These are phyloP conservation scores for Aureobasidium subglaciale DNA, from an alignment of 2,329 filamentous ascomycete species.

Conservation along the genomic window DNA sequence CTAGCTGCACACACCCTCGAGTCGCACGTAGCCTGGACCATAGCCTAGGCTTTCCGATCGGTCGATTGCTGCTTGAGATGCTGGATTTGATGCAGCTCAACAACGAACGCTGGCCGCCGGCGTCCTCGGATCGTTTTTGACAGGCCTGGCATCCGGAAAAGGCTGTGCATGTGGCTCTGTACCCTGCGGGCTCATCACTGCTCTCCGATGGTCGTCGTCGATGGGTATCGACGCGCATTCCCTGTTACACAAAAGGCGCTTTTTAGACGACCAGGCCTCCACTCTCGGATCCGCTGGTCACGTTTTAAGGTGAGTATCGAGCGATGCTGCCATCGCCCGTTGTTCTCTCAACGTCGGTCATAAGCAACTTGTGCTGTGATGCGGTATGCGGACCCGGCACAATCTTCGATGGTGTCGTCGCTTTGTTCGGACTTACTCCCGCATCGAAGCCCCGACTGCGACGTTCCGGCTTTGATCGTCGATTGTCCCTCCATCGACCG, in stretches of 20 bases:
- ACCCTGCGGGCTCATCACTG: background rate
- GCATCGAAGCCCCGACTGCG: background rate
- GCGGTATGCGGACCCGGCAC: background rate
- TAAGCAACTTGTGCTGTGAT: background rate
- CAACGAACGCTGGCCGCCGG: background rate
- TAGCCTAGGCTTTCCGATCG: background rate
- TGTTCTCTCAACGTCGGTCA: background rate
- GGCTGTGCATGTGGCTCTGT: background rate
- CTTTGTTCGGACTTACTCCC: background rate
- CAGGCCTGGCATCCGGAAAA: background rate
- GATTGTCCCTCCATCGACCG: background rate
- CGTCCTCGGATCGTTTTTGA: conserved; percentile 4
- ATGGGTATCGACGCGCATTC: background rate
- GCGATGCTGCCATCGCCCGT: background rate
- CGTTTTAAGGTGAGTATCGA: background rate
- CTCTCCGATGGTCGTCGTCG: background rate
- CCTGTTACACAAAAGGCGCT: background rate
- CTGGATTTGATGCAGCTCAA: background rate
- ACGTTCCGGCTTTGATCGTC: background rate
- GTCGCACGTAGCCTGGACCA: background rate
- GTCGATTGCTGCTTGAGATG: background rate
- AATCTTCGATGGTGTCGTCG: background rate
- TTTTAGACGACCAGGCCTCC: background rate
- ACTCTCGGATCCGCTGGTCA: background rate
- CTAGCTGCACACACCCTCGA: background rate